A percentile compares a stretch with the other conserved stretches of the same genome.
These are phyloP conservation scores for Acacia pycnantha DNA, from an alignment of 331 rosid species.

Conservation along the genomic window DNA sequence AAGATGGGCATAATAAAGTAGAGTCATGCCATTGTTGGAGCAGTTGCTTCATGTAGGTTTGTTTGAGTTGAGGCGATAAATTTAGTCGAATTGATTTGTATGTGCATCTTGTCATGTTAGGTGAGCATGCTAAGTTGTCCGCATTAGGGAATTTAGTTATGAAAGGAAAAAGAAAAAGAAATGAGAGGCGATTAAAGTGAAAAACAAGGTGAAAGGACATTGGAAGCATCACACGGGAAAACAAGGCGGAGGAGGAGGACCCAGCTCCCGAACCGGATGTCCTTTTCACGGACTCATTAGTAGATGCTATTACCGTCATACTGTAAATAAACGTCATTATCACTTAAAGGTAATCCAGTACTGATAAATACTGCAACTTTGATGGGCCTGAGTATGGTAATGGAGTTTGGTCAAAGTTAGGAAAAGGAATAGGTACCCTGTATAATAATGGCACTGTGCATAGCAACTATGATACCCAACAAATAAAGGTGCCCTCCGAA, in stretches of 20 bases:
- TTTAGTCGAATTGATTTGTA: background rate
- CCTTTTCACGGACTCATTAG: background rate
- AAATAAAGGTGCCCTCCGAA: conserved; percentile 9
- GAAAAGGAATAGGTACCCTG: conserved; percentile 33
- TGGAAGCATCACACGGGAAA: conserved; percentile 29
- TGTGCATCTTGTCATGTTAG: background rate
- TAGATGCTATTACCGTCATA: background rate
- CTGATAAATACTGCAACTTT: conserved; percentile 3
- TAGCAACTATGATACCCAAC: conserved; percentile 33
- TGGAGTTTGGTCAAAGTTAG: conserved; percentile 60
- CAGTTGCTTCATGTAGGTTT: background rate
- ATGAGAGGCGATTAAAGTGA: background rate
- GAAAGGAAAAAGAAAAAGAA: background rate
- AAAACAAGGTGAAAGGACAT: conserved; percentile 27
- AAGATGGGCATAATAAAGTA: background rate
- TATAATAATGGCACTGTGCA: conserved; percentile 20
- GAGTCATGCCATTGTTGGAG: background rate
- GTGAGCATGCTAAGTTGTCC: background rate
- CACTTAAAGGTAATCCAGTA: conserved; percentile 27
- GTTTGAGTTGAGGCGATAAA: background rate
- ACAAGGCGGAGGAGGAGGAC: conserved; percentile 18
- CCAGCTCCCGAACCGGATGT: background rate
- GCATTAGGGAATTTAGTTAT: background rate
- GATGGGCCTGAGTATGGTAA: conserved; percentile 3
- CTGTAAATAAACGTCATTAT: conserved; percentile 6